phyloP scores from a whole-genome alignment of 495 filamentous ascomycete species.

The Bryoglossum gracile region DNA sequence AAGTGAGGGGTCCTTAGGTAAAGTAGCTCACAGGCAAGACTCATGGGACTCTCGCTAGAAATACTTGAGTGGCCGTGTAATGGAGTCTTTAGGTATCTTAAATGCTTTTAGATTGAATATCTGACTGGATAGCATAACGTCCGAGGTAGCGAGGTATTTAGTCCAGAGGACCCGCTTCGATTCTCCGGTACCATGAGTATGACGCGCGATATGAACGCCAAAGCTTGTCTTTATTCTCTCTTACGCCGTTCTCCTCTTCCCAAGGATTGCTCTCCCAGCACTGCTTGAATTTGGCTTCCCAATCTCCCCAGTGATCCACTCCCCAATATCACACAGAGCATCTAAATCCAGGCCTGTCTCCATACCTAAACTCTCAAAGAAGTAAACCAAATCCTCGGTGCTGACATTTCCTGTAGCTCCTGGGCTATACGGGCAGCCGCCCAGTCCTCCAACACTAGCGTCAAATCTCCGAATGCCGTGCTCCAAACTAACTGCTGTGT shows the following conservation, averaged over 20 bases:
- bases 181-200: no score
- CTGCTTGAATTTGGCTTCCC: constrained; percentile 67
- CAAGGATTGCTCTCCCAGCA: constrained; percentile 71
- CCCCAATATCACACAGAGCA: constrained; percentile 69
- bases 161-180: no score
- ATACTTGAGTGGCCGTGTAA: no score
- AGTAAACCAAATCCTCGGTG: constrained; percentile 90
- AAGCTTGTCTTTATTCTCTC: no score
- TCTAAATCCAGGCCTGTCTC: constrained; percentile 84
- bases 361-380: constrained; percentile 77
- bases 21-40: no score
- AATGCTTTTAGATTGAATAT: no score
- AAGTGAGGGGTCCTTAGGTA: no score
- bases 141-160: no score
- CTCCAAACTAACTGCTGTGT: constrained; percentile 79
- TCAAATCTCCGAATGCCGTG: constrained; percentile 88
- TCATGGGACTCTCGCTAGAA: no score
- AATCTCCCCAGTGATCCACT: constrained; percentile 83
- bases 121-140: no score
- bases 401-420: constrained; percentile 94
- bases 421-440: constrained; percentile 89
- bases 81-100: no score
- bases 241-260: constrained; percentile 39
- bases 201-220: no score
- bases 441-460: constrained; percentile 79